Base-by-base conservation (phyloP, 2,329 filamentous ascomycete genomes). In the Zymoseptoria crescenta region DNA sequence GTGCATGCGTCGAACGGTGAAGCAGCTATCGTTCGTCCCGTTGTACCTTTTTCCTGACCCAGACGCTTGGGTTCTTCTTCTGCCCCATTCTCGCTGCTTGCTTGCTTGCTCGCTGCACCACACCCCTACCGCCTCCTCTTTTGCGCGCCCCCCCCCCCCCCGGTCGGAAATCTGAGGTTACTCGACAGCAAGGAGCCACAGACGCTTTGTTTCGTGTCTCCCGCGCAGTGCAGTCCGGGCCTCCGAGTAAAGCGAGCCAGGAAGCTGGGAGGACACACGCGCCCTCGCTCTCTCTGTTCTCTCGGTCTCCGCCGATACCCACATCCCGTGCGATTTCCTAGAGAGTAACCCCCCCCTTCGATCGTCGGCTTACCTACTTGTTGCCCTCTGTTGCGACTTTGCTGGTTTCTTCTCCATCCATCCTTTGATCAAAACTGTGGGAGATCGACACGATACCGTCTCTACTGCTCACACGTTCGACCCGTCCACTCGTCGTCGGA, bases 231-330 rank as follows among this genome's bases (percentile, higher is more conserved):
- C 51, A 62, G 65, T 70, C 68, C 68, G 66, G 60, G 64, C 56
- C 63, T 66, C 68, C 68, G 67, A 69, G 67, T 61, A 66, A 66
- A 62, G 60, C 61, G 55, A 61, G 61, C 62, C 62, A 63, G 56
- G 49, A 52, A 56, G 57, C 35, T 55, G 54, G 61, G 57, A 54
- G 53, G 59, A 27, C 53, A 50, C 48, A 49, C 29, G 35, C 48
- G 35, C 48, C n/a, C 21, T 41, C 19, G 55, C 35, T 29, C 48
- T 35, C 27, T 29, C 41, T 49, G n/a, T 21, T 20, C n/a, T 28
- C 48, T 9, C 54, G 30, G 27, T 55, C 52, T 41, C 35, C 35
- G 35, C 35, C 16, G 35, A 41, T 41, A 41, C 35, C 35, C 35
- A 41, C 35, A 41, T 41, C 35, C 35, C 35, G 35, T 45, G 35